Percentiles rank a stretch among this genome's conserved stretches.
phyloP scores from a whole-genome alignment of 352 stramenopile genomes.

The Globisporangium splendens region DNA sequence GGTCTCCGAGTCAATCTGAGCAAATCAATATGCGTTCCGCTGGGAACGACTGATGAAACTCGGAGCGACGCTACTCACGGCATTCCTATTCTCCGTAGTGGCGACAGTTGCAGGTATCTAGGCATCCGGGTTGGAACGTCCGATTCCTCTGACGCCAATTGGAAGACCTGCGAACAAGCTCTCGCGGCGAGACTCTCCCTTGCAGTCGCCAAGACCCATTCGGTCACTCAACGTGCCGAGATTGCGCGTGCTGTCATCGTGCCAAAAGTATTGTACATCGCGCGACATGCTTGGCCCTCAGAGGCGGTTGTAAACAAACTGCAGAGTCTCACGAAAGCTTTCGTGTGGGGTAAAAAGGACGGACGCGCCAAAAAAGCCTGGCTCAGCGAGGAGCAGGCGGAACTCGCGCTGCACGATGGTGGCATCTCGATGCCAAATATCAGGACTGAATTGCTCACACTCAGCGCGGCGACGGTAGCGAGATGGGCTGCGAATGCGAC shows the following conservation, averaged over 20 bases:
- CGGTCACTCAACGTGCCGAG: conserved; percentile 1
- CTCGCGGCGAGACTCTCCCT: background rate
- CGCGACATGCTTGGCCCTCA: background rate
- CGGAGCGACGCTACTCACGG: background rate
- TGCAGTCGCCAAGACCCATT: conserved; percentile 1
- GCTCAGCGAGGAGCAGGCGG: background rate
- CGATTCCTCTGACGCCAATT: background rate
- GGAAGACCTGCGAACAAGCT: background rate
- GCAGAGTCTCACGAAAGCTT: background rate
- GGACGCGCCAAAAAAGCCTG: background rate
- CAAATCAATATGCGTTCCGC: background rate
- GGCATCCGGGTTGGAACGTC: background rate
- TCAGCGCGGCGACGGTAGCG: background rate
- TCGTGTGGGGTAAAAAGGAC: background rate
- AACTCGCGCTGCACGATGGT: background rate
- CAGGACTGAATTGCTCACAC: background rate
- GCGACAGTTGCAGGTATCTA: background rate
- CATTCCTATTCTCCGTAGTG: background rate
- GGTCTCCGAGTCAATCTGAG: background rate
- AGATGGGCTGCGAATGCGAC: background rate
- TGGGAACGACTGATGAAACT: background rate
- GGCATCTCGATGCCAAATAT: background rate
- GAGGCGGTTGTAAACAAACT: background rate
- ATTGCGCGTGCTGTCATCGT: conserved; percentile 3
- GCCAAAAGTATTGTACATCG: conserved; percentile 2